Evolutionary conservation across 768 basidiomycete species (phyloP), one percentile per base, ranked within the genome.

Genomic region (Sistotremastrum suecicum): DNA sequence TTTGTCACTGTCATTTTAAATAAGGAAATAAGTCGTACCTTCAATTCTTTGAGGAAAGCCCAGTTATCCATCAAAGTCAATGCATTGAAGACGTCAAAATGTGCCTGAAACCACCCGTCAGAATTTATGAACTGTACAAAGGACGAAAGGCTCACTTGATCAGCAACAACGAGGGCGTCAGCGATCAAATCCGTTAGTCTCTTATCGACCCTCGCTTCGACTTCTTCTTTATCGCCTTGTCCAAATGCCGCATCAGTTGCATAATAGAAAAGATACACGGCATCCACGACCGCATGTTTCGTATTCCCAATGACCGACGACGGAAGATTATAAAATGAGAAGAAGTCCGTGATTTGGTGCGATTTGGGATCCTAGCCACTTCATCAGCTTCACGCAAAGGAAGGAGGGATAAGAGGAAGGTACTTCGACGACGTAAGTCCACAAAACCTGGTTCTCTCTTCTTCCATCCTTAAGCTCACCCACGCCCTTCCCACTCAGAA

Each of bases 11-110:
- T 34, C 9, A 32, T 20, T n/a, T 6, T 10, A 37, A 29, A 29
- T 11, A 6, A 34, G 37, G 49, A 8, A 42, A 10, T 7, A 4
- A 42, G 38, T 52, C 69, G 43, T 53, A 83, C 90, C 76, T 86
- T 88, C 44, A 94, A 72, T 45, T 91, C 86, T 33, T 75, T 66
- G 44, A 99, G 60, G 62, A 99, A 79, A 40, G 72, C 58, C 46
- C 76, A 70, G 60, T 97, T 99, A 60, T 99, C 95, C 83, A 97
- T 90, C 52, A 95, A 60, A 10, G 92, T 92, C 56, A 98, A 62
- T 1, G 86, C 87, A 61, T 99, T 99, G 63, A 98, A 80, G 9
- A 99, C 95, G 58, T 99, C 95, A 56, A 99, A 97, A 37, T 80
- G 79, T 41, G 84, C 83, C 69, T 72, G 48, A 3, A 5, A 34